Evolutionary conservation across 768 basidiomycete species (phyloP), one percentile per base, ranked within the genome.

Genomic region (Pleurotus platypus): DNA sequence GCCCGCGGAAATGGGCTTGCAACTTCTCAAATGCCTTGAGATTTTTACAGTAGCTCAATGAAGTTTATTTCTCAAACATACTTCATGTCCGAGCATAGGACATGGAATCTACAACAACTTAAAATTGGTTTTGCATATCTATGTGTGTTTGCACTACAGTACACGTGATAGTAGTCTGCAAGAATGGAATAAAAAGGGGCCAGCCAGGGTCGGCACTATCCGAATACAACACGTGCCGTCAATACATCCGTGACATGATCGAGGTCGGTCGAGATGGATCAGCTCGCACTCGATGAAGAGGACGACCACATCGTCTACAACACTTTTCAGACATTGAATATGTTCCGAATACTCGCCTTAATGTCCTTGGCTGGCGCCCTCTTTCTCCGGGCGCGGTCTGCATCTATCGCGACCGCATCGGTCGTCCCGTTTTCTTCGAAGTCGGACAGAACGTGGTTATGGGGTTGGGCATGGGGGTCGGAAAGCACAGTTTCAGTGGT

Each of bases 401-500:
- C 58, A 12, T 66, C 77, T 7, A 64, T 77, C 35, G 71, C 73
- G 27, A 49, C 62, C 5, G 51, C 65, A 16, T 49, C 62, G 26
- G 62, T 64, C 15, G 48, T 68, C 26, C 63, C 66, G 30, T 69
- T 81, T 40, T 66, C 58, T 30, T 61, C 70, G 26, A 79, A 79
- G 54, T 78, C 84, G 0, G 85, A 87, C 54, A 78, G 74, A 20
- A 75, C 72, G 43, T 84, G 84, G 72, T 61, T 78, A 35, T 84
- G 82, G 83, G 78, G 78, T 5, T 87, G 85, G 85, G 80, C 84
- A 0, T 86, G 84, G 84, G 85, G 85, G 7, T 78, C 82, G 0
- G 85, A 86, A 61, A 84, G 83, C 59, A 78, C 83, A 24, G 89
- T 92, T 58, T 86, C 89, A 22, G 76, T 92, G 59, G 85, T 92